Conservation (phyloP, 1,284 basidiomycete species). For the Heterobasidion annosum region DNA sequence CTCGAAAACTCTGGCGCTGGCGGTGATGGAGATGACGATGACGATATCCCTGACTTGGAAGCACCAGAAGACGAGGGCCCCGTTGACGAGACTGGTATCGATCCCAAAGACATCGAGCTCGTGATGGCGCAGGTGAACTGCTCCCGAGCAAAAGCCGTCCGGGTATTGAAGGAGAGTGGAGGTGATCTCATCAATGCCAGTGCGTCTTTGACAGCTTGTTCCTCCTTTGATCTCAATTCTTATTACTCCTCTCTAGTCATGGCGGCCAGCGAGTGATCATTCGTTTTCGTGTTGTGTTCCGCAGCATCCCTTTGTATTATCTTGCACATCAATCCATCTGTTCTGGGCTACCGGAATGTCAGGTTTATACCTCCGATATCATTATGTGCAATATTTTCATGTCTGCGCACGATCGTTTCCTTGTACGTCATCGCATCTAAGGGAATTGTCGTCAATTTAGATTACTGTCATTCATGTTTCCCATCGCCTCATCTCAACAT, state of each 20-base stretch:
- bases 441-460: background rate
- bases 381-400: background rate
- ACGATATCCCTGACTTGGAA: constrained; percentile 79
- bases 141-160: constrained; percentile 82
- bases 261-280: constrained; percentile 62
- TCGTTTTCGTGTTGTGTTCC: constrained; percentile 14
- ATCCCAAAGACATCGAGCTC: constrained; percentile 92
- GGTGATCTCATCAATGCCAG: constrained; percentile 94
- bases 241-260: constrained; percentile 33
- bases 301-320: constrained; percentile 11
- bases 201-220: constrained; percentile 35
- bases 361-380: background rate
- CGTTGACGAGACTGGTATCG: constrained; percentile 76
- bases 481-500: constrained; percentile 65
- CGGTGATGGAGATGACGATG: constrained; percentile 58
- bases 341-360: background rate
- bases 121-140: constrained; percentile 84
- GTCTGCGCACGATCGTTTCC: background rate
- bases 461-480: constrained; percentile 17
- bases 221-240: constrained; percentile 1
- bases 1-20: constrained; percentile 42
- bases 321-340: constrained; percentile 6
- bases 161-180: constrained; percentile 80
- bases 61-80: constrained; percentile 71
- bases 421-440: background rate